These are phyloP conservation scores for Physcia stellaris DNA, from an alignment of 495 filamentous ascomycete species.

Conservation along the genomic window DNA sequence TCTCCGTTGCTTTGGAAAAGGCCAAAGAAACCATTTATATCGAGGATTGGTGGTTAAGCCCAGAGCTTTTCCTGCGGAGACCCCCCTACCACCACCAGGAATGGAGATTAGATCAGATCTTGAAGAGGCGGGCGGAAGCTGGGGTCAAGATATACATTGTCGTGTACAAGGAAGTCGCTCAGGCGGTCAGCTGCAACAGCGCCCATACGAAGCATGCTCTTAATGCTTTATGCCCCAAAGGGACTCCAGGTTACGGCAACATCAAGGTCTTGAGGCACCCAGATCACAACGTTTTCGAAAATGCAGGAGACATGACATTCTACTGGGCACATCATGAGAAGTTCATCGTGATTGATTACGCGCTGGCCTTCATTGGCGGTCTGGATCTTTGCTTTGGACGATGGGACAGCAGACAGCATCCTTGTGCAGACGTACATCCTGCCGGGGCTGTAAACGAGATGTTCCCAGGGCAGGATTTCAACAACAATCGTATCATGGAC, in stretches of 20 bases:
- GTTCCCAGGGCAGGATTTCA: slow-evolving; percentile 94
- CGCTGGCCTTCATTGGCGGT: slow-evolving; percentile 79
- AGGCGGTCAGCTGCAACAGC: slow-evolving; percentile 84
- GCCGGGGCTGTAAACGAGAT: slow-evolving; percentile 68
- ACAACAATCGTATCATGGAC: slow-evolving; percentile 91
- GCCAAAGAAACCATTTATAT: slow-evolving; percentile 93
- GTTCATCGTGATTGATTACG: slow-evolving; percentile 86
- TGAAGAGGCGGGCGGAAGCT: slow-evolving; percentile 78
- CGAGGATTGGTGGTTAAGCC: slow-evolving; percentile 92
- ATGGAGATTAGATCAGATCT: slow-evolving; percentile 74
- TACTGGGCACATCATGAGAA: slow-evolving; percentile 99
- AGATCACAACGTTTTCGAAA: slow-evolving; percentile 89
- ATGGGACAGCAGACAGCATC: slow-evolving; percentile 81
- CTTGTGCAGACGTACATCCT: slow-evolving; percentile 76
- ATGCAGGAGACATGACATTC: slow-evolving; percentile 90
- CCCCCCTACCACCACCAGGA: slow-evolving; percentile 69
- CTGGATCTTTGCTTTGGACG: slow-evolving; percentile 93
- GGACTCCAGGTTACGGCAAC: slow-evolving; percentile 67
- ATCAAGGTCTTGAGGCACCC: slow-evolving; percentile 86
- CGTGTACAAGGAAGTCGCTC: slow-evolving; percentile 81
- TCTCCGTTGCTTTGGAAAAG: slow-evolving; percentile 71
- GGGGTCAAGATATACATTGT: slow-evolving; percentile 92
- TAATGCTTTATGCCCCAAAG: slow-evolving; percentile 65
- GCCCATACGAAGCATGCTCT: slow-evolving; percentile 85
- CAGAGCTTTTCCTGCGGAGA: slow-evolving; percentile 79